Base-by-base conservation (phyloP, 164 flowering plant genomes). In the Cinnamomum chago region DNA sequence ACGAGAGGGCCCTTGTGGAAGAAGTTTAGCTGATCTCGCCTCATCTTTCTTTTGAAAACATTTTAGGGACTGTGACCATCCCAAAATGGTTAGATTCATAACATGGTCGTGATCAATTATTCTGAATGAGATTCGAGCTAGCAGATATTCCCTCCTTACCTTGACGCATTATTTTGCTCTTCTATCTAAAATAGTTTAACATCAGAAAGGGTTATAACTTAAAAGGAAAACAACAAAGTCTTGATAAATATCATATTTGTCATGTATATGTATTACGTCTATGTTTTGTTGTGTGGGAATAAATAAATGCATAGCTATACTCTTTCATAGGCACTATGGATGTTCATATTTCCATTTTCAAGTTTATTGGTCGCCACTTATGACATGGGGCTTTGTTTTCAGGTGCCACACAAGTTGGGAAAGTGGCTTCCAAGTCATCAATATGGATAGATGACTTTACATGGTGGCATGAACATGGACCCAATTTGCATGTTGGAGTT, bases 401-500 rank as follows among this genome's bases (percentile, higher is more conserved):
- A 87, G 93, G 89, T 82, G 79, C 86, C 47, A 52, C 58, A 30
- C 69, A 73, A 50, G 71, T 73, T 74, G 77, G 67, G 73, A 77
- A 76, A 27, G 58, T 74, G 62, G 71, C 67, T 30, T 13, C 24
- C 50, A 35, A 28, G 62, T 52, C 65, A 35, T 69, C 77, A 22
- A 62, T 78, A 15, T 65, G 50, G n/a, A 70, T 70, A 65, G 68
- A 77, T 58, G 62, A 65, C 76, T 28, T 70, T 13, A 72, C 79
- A 51, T 76, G 76, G 78, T 81, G 73, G 84, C 40, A 47, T 10
- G 76, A 78, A 7, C 73, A 65, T 75, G 75, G 75, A 1, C 58
- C 84, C 52, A 79, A 71, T 11, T 77, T 88, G 70, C 97, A 94
- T 76, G 0, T 64, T 74, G 82, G 80, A 75, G 80, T 73, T 77